Conservation (phyloP, 2,329 filamentous ascomycete genomes). For the Dryadomyces quercus-mongolicae region DNA sequence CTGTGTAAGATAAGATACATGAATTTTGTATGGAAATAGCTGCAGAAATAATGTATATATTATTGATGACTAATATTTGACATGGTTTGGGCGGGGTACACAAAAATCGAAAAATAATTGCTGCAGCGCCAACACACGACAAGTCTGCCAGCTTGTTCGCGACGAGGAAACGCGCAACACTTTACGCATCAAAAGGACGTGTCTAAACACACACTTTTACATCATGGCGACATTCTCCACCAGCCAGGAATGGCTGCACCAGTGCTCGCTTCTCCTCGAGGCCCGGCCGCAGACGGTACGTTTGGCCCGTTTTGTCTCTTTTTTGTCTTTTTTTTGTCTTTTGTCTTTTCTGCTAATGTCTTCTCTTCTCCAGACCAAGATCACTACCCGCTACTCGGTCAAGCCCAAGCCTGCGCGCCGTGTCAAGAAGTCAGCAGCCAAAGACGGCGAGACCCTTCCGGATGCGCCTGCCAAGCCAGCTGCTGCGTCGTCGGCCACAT, state of each 20-base stretch:
- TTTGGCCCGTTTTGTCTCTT: slow-evolving; percentile 8
- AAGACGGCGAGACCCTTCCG: slow-evolving; percentile 10
- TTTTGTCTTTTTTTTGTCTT: neutral
- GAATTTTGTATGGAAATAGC: neutral
- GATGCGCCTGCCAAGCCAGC: slow-evolving; percentile 16
- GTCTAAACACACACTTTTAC: neutral
- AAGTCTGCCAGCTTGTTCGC: too few species aligned
- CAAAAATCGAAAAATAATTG: neutral
- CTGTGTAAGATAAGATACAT: neutral
- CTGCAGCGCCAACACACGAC: too few species aligned
- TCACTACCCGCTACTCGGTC: slow-evolving; percentile 87
- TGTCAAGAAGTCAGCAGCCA: slow-evolving; percentile 10
- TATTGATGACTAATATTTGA: neutral
- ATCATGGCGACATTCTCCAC: slow-evolving; percentile 69
- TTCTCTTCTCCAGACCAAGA: slow-evolving; percentile 51
- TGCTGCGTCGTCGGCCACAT: slow-evolving; percentile 15
- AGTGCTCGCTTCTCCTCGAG: slow-evolving; percentile 74
- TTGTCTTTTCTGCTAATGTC: neutral
- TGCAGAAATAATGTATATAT: neutral
- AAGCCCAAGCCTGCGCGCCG: slow-evolving; percentile 24
- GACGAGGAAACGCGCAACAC: too few species aligned
- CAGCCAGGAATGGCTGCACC: slow-evolving; percentile 81
- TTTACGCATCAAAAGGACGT: too few species aligned
- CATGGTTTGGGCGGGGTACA: neutral
- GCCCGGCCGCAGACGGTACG: slow-evolving; percentile 74